These are phyloP conservation scores for Aspergillus ruber DNA, from an alignment of 2,329 filamentous ascomycete genomes.

Conservation along the genomic window DNA sequence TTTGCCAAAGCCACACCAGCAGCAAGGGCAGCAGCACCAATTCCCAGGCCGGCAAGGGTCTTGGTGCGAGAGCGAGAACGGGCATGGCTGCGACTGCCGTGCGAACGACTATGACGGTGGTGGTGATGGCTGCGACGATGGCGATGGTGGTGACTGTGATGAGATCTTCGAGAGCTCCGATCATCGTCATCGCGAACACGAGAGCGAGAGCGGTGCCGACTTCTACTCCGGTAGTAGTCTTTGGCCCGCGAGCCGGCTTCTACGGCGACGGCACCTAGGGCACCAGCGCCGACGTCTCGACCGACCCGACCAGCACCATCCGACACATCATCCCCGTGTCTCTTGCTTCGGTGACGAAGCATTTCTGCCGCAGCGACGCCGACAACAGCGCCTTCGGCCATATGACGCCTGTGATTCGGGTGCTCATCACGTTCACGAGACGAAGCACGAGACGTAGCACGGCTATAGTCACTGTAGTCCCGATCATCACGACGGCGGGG, in stretches of 20 bases:
- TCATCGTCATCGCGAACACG: conserved; percentile 27
- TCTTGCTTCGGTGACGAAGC: conserved; percentile 52
- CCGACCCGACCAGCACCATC: conserved; percentile 44
- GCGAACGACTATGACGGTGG: conserved; percentile 23
- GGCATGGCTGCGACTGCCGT: conserved; percentile 40
- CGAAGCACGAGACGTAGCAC: conserved; percentile 53
- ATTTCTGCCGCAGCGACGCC: conserved; percentile 57
- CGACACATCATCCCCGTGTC: conserved; percentile 50
- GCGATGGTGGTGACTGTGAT: conserved; percentile 24
- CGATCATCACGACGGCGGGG: conserved; percentile 30
- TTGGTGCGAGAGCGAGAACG: conserved; percentile 44
- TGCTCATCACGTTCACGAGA: conserved; percentile 32
- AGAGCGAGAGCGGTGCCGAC: conserved; percentile 37
- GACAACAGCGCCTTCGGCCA: conserved; percentile 57
- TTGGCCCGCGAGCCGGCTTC: conserved; percentile 49
- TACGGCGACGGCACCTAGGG: conserved; percentile 55
- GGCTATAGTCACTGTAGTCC: conserved; percentile 56
- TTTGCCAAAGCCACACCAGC: conserved; percentile 53
- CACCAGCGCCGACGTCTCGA: conserved; percentile 53
- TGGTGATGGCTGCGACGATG: conserved; percentile 24
- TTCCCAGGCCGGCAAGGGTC: conserved; percentile 47
- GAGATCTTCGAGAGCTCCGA: conserved; percentile 20
- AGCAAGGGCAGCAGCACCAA: conserved; percentile 54
- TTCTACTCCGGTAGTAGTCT: conserved; percentile 45
- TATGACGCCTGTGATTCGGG: conserved; percentile 48